These are phyloP conservation scores for Krasilnikovozyma curviuscula DNA, from an alignment of 768 basidiomycete species.

Conservation along the genomic window DNA sequence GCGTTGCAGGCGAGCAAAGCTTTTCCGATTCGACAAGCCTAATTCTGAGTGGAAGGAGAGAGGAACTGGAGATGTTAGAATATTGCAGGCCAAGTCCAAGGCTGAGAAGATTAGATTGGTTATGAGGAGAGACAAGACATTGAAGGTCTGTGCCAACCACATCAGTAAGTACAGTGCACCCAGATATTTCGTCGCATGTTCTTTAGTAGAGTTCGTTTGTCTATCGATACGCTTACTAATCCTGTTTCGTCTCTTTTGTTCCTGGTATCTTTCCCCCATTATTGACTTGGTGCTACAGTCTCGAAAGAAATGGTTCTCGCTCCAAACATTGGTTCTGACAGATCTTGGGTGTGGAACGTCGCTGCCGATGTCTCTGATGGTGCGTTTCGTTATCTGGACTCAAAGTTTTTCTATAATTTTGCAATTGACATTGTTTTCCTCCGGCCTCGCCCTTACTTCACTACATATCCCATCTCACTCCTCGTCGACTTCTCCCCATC, in stretches of 20 bases:
- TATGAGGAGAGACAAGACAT: slow-evolving; percentile 98
- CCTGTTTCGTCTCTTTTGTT: neutral
- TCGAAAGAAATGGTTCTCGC: slow-evolving; percentile 77
- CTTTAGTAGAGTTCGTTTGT: neutral
- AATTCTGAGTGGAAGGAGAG: slow-evolving; percentile 93
- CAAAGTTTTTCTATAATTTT: too few relatives aligned
- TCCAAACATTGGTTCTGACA: slow-evolving; percentile 94
- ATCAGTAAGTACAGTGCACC: slow-evolving; percentile 36
- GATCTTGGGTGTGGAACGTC: slow-evolving; percentile 99
- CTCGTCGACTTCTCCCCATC: too few relatives aligned
- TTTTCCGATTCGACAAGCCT: slow-evolving; percentile 73
- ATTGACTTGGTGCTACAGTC: slow-evolving; percentile 34
- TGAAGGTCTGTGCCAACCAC: slow-evolving; percentile 99
- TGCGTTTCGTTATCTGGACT: too few relatives aligned
- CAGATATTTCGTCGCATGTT: neutral
- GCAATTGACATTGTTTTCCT: too few relatives aligned
- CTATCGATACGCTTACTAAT: neutral
- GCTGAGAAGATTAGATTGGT: slow-evolving; percentile 84
- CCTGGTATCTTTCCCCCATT: neutral
- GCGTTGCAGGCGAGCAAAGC: slow-evolving; percentile 67
- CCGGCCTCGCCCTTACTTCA: too few relatives aligned
- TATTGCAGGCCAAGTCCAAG: slow-evolving; percentile 62
- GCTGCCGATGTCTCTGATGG: slow-evolving; percentile 83
- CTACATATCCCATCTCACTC: too few relatives aligned
- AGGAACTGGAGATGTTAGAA: slow-evolving; percentile 85